These are phyloP conservation scores for Lentinula aciculospora DNA, from an alignment of 768 basidiomycete genomes.

Conservation along the genomic window DNA sequence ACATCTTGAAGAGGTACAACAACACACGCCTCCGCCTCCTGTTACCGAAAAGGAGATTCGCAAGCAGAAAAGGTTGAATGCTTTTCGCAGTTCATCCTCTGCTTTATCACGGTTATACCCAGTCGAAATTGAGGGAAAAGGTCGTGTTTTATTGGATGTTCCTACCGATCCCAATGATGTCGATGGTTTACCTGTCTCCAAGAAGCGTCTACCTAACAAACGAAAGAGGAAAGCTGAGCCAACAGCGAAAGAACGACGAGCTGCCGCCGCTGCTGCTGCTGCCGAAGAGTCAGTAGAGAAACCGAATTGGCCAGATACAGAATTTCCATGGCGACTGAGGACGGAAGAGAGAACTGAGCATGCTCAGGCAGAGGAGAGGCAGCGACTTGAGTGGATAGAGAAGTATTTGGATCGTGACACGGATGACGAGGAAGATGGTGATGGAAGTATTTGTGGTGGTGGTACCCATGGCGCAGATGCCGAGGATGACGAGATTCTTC, in stretches of 20 bases:
- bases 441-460: slow-evolving; percentile 7
- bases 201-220: slow-evolving; percentile 32
- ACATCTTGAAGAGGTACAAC: slow-evolving; percentile 32
- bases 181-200: slow-evolving; percentile 21
- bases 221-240: slow-evolving; percentile 48
- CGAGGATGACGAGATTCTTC: slow-evolving; percentile 26
- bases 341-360: slow-evolving; percentile 48
- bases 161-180: slow-evolving; percentile 29
- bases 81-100: slow-evolving; percentile 46
- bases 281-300: slow-evolving; percentile 32
- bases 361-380: slow-evolving; percentile 49
- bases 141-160: slow-evolving; percentile 63
- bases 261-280: slow-evolving; percentile 14
- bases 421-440: slow-evolving; percentile 47
- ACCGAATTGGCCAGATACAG: slow-evolving; percentile 75
- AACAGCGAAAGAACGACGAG: slow-evolving; percentile 27
- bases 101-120: slow-evolving; percentile 44
- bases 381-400: slow-evolving; percentile 61
- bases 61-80: slow-evolving; percentile 64
- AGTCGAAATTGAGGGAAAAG: slow-evolving; percentile 61
- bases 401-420: slow-evolving; percentile 70
- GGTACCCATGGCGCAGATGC: slow-evolving; percentile 4
- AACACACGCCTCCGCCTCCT: slow-evolving; percentile 19
- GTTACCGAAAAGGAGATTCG: slow-evolving; percentile 56
- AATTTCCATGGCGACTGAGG: slow-evolving; percentile 73